Evolutionary conservation across 345 rosid genomes (phyloP).

Genomic region (Salix koriyanagi): DNA sequence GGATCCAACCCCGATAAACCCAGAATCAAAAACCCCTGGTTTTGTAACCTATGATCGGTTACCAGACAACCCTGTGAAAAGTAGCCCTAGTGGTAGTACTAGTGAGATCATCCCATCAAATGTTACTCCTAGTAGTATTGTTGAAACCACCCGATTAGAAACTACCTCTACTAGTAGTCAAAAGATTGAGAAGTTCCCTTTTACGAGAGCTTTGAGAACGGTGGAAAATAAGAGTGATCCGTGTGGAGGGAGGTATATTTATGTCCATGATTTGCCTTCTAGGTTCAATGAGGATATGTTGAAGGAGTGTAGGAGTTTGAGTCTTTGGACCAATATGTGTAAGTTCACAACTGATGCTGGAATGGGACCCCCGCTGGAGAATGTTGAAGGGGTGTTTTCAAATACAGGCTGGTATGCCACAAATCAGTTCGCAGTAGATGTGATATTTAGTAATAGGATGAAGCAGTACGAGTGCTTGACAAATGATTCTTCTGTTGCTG

Average conservation of each 20-base stretch:
- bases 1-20: constrained; percentile 18
- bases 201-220: constrained; percentile 66
- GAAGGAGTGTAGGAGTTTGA: constrained; percentile 69
- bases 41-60: constrained; percentile 16
- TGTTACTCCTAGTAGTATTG: constrained; percentile 2
- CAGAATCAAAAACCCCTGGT: constrained; percentile 24
- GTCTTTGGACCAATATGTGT: constrained; percentile 92
- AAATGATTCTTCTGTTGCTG: constrained; percentile 72
- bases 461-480: constrained; percentile 86
- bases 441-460: constrained; percentile 77
- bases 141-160: background rate
- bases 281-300: constrained; percentile 87
- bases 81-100: constrained; percentile 5
- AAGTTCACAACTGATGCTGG: constrained; percentile 77
- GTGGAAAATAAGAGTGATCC: constrained; percentile 72
- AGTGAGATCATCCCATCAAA: background rate
- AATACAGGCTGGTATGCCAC: constrained; percentile 84
- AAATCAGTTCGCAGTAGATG: constrained; percentile 83
- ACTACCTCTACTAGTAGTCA: background rate
- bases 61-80: background rate
- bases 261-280: constrained; percentile 69
- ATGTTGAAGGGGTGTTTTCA: constrained; percentile 72
- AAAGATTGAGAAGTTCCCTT: constrained; percentile 35
- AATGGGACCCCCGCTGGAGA: constrained; percentile 78
- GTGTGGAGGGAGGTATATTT: constrained; percentile 78